Percentiles rank a stretch among this genome's conserved stretches.
phyloP scores from a whole-genome alignment of 495 filamentous ascomycete species.

The Penicillium alfredii region DNA sequence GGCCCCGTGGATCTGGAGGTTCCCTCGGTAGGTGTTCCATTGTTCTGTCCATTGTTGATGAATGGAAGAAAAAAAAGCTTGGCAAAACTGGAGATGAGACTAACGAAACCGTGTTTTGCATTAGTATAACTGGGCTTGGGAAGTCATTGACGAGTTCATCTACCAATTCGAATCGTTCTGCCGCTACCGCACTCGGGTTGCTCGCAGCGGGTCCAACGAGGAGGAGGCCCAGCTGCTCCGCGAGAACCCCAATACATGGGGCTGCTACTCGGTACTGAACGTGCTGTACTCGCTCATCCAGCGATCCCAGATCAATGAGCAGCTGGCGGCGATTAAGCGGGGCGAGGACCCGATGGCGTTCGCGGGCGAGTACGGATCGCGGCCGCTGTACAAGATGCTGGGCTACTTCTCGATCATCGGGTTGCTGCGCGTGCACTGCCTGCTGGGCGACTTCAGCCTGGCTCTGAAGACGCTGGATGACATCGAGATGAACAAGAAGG shows the following conservation, averaged over 20 bases:
- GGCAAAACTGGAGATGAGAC: conserved; percentile 7
- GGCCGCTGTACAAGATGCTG: conserved; percentile 93
- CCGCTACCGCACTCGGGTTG: conserved; percentile 86
- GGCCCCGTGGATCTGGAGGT: conserved; percentile 94
- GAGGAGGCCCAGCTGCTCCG: conserved; percentile 87
- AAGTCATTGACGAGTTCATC: conserved; percentile 99
- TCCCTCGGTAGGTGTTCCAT: conserved; percentile 66
- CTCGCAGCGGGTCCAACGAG: conserved; percentile 74
- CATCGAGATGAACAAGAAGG: conserved; percentile 99
- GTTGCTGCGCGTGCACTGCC: conserved; percentile 88
- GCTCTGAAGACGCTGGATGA: conserved; percentile 98
- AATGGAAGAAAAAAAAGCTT: conserved; percentile 13
- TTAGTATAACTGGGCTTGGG: conserved; percentile 99
- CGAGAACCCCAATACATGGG: conserved; percentile 98
- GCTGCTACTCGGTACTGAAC: conserved; percentile 98
- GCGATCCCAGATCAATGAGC: conserved; percentile 93
- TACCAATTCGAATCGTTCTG: conserved; percentile 99
- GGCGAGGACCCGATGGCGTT: conserved; percentile 78
- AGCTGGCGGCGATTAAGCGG: conserved; percentile 88
- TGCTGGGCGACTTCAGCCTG: conserved; percentile 95
- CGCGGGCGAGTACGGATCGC: conserved; percentile 89
- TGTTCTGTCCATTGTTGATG: conserved; percentile 5
- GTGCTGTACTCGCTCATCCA: conserved; percentile 99
- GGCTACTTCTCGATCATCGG: conserved; percentile 99
- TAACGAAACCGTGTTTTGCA: too few relatives aligned